Evolutionary conservation across 139 green algal species (phyloP).

Genomic region (Haematococcus lacustris): DNA sequence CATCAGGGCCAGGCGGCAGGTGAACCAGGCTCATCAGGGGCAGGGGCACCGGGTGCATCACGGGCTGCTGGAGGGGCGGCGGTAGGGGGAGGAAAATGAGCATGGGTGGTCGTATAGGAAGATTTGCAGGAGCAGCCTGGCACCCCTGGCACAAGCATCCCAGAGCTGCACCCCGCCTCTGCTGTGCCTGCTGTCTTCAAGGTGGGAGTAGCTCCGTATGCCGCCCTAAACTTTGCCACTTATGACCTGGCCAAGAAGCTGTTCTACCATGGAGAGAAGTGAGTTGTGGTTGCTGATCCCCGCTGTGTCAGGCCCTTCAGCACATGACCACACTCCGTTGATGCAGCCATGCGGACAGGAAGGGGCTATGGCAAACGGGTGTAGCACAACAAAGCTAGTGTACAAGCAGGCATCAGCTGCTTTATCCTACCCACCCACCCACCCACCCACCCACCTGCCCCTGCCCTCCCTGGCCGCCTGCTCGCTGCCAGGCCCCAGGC

Average conservation of each 20-base stretch:
- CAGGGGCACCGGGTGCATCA: too few species aligned
- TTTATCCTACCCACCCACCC: neutral
- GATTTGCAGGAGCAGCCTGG: too few species aligned
- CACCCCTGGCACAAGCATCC: too few species aligned
- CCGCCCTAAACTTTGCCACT: conserved; percentile 88
- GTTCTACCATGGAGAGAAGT: conserved; percentile 57
- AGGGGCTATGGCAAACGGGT: neutral
- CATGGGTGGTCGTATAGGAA: too few species aligned
- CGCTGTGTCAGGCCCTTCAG: neutral
- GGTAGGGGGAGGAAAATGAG: too few species aligned
- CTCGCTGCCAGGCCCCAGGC: conserved; percentile 43
- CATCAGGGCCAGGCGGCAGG: too few species aligned
- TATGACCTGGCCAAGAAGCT: conserved; percentile 84
- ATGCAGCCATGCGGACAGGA: neutral
- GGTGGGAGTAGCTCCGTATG: conserved; percentile 90
- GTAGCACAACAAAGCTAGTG: neutral
- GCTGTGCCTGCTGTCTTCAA: too few species aligned
- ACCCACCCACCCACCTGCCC: too few species aligned
- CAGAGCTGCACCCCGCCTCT: too few species aligned
- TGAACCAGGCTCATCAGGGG: too few species aligned
- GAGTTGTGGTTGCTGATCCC: conserved; percentile 1
- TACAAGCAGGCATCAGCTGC: neutral
- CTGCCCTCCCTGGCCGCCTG: neutral
- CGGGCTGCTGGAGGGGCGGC: too few species aligned
- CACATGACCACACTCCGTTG: neutral